Percentiles rank a stretch among this genome's conserved stretches.
Evolutionary conservation across 1,284 basidiomycete species (phyloP).

Genomic region (Paramarasmius palmivorus): DNA sequence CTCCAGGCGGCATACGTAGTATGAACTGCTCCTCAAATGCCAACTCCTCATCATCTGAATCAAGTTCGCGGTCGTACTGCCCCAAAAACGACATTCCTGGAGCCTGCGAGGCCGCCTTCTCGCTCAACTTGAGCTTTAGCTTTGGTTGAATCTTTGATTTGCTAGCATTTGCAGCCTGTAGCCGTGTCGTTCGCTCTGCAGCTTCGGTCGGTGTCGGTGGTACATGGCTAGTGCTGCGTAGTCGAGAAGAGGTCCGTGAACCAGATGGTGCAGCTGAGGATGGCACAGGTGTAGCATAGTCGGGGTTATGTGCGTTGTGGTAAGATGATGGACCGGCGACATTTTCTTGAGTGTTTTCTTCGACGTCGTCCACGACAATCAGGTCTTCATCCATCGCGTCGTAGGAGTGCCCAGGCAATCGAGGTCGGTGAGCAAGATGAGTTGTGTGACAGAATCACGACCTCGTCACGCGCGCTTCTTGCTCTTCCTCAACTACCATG

Average conservation of each 20-base stretch:
- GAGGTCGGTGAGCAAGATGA: neutral
- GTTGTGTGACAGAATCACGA: neutral
- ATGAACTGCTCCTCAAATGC: conserved; percentile 99
- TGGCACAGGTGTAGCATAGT: neutral
- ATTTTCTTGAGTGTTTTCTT: neutral
- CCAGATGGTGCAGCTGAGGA: conserved; percentile 3
- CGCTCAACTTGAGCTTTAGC: conserved; percentile 81
- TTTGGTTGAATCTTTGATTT: conserved; percentile 65
- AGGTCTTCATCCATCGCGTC: conserved; percentile 12
- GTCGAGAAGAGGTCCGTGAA: conserved; percentile 33
- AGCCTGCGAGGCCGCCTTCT: conserved; percentile 74
- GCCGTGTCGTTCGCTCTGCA: conserved; percentile 50
- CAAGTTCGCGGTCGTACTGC: conserved; percentile 90
- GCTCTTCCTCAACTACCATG: neutral
- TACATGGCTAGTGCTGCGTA: conserved; percentile 31
- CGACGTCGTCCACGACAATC: conserved; percentile 13
- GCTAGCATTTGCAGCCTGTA: conserved; percentile 28
- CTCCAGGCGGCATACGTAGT: conserved; percentile 84
- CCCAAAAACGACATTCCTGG: conserved; percentile 84
- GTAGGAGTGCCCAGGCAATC: neutral
- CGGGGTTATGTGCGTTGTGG: neutral
- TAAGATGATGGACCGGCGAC: neutral
- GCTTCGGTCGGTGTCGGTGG: conserved; percentile 25
- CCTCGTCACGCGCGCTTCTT: neutral
- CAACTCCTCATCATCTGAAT: conserved; percentile 92